Conservation (phyloP, 106 monocot species). For the Dendrobium huoshanense region DNA sequence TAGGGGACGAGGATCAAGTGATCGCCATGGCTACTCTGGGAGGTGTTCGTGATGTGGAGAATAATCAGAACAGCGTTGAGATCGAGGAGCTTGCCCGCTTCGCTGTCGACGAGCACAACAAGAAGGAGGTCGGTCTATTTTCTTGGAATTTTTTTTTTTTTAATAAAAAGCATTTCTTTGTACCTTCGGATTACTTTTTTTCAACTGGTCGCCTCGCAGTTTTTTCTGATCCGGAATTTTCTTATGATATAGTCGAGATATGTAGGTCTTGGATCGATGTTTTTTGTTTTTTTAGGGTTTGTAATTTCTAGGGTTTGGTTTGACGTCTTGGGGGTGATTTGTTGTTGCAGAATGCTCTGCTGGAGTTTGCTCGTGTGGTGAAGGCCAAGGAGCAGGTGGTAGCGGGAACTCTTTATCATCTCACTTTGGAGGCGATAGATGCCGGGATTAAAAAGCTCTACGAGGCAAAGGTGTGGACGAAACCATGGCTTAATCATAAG, state of each 20-base stretch:
- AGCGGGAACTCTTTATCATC: conserved; percentile 34
- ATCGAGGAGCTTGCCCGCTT: conserved; percentile 41
- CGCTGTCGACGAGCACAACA: conserved; percentile 56
- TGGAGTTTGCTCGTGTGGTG: conserved; percentile 39
- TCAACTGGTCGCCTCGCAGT: neutral
- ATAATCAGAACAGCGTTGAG: conserved; percentile 25
- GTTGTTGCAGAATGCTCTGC: conserved; percentile 33
- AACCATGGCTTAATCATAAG: conserved; percentile 45
- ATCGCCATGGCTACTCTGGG: conserved; percentile 21
- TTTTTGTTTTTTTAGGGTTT: neutral
- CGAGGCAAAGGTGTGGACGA: conserved; percentile 63
- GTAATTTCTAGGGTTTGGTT: conserved; percentile 3
- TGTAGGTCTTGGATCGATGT: too few relatives aligned
- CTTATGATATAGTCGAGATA: neutral
- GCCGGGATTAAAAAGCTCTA: conserved; percentile 32
- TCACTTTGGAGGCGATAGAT: conserved; percentile 46
- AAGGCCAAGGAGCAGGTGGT: conserved; percentile 43
- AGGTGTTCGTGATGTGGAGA: conserved; percentile 14
- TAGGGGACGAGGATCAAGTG: conserved; percentile 6
- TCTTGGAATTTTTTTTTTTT: neutral
- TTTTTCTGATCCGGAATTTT: neutral
- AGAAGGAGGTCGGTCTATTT: conserved; percentile 27
- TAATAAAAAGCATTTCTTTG: neutral
- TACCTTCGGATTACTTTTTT: too few relatives aligned
- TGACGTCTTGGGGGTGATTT: neutral